Conservation (phyloP, 2,329 filamentous ascomycete genomes). For the Septoria linicola region DNA sequence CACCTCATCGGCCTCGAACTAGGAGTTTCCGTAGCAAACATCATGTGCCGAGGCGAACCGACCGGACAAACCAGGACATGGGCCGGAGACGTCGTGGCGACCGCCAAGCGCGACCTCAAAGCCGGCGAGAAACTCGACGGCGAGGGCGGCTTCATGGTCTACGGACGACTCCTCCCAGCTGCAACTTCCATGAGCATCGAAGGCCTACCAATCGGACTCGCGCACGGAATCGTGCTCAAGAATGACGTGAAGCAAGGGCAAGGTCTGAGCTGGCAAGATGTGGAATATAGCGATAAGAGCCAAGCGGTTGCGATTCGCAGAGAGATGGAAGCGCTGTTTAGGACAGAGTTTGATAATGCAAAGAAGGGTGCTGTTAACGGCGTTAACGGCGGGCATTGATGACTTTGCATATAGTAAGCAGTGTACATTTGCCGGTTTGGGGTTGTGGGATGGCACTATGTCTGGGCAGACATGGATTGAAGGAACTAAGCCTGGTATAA, state of each 20-base stretch:
- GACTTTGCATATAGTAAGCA: background rate
- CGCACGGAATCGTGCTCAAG: constrained; percentile 46
- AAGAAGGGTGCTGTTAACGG: constrained; percentile 13
- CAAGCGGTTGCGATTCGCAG: constrained; percentile 44
- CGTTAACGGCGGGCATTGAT: background rate
- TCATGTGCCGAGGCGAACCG: constrained; percentile 49
- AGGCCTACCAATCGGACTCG: constrained; percentile 47
- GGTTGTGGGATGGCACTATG: too few relatives aligned
- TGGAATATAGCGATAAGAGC: constrained; percentile 44
- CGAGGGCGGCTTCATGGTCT: constrained; percentile 49
- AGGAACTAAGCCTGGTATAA: too few relatives aligned
- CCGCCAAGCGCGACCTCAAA: constrained; percentile 48
- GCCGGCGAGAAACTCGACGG: constrained; percentile 48
- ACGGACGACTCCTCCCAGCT: constrained; percentile 47
- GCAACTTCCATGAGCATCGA: constrained; percentile 43
- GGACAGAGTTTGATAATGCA: constrained; percentile 24
- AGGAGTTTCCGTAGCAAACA: constrained; percentile 46
- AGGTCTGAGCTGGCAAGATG: constrained; percentile 46
- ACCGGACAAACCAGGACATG: constrained; percentile 48
- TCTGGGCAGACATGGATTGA: too few relatives aligned
- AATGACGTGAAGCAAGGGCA: constrained; percentile 45
- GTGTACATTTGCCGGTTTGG: background rate
- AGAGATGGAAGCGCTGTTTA: constrained; percentile 47
- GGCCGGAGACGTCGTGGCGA: constrained; percentile 49
- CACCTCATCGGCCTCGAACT: constrained; percentile 51